Conservation (phyloP, 495 filamentous ascomycete genomes). For the Penicillium waksmanii region DNA sequence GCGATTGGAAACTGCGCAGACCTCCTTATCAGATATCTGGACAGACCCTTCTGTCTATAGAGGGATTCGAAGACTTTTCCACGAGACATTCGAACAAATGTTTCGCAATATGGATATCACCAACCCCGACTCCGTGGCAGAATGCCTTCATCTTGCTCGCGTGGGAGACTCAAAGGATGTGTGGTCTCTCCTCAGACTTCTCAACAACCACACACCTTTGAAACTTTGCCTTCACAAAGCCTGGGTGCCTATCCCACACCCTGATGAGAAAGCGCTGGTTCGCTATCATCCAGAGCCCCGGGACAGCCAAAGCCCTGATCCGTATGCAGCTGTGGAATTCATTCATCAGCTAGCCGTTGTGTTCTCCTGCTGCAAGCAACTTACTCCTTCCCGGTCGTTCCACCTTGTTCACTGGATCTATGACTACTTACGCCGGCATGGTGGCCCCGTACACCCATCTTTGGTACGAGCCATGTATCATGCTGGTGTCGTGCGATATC, state of each 20-base stretch:
- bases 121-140: slow-evolving; percentile 30
- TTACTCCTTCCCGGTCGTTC: slow-evolving; percentile 42
- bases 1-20: slow-evolving; percentile 34
- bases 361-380: slow-evolving; percentile 34
- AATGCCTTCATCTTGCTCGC: slow-evolving; percentile 35
- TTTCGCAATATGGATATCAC: slow-evolving; percentile 42
- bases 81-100: slow-evolving; percentile 34
- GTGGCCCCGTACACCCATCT: slow-evolving; percentile 42
- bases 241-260: slow-evolving; percentile 32
- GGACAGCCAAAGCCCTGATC: slow-evolving; percentile 34
- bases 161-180: slow-evolving; percentile 37
- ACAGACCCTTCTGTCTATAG: slow-evolving; percentile 31
- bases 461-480: slow-evolving; percentile 51
- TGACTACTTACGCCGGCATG: slow-evolving; percentile 37
- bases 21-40: slow-evolving; percentile 39
- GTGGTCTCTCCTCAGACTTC: slow-evolving; percentile 40
- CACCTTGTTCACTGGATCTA: slow-evolving; percentile 47
- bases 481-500: slow-evolving; percentile 47
- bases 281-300: slow-evolving; percentile 33
- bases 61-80: slow-evolving; percentile 29
- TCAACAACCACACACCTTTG: slow-evolving; percentile 43
- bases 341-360: slow-evolving; percentile 44
- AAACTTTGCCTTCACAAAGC: slow-evolving; percentile 43
- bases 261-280: slow-evolving; percentile 36
- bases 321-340: slow-evolving; percentile 40